Conservation (phyloP, 345 rosid species). For the Xanthoceras sorbifolium region DNA sequence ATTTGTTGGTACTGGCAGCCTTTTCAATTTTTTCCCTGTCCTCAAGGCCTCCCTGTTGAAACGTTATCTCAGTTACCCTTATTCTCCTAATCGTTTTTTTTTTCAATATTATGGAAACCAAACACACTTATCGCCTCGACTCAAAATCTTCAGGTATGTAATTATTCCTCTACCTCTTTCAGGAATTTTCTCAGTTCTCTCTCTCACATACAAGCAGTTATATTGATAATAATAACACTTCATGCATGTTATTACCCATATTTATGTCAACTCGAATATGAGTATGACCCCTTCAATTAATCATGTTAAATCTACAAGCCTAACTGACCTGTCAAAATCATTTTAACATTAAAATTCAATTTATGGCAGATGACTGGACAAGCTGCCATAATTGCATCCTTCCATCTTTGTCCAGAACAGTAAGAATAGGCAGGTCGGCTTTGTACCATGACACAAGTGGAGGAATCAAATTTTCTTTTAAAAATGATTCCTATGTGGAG, state of each 20-base stretch:
- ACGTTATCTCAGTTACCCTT: background rate
- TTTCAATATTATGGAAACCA: background rate
- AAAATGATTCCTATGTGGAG: conserved; percentile 9
- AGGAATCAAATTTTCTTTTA: background rate
- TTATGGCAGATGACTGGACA: background rate
- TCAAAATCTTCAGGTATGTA: conserved; percentile 3
- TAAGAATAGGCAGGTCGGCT: background rate
- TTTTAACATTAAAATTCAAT: background rate
- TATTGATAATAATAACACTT: no score
- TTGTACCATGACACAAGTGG: background rate
- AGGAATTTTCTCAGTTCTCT: no score
- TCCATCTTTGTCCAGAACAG: background rate
- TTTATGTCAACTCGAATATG: no score
- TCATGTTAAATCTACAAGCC: no score
- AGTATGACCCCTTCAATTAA: no score
- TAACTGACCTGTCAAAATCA: no score
- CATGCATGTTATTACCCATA: no score
- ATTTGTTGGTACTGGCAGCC: no score
- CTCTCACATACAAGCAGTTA: no score
- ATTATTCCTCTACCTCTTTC: no score
- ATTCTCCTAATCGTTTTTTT: background rate
- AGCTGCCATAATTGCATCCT: background rate
- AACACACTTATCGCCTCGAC: background rate
- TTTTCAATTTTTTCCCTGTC: background rate
- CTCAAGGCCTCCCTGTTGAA: background rate